Percentiles rank a stretch among this genome's conserved stretches.
Evolutionary conservation across 208 protist species (phyloP).

Genomic region (Vickermania ingenoplastis): DNA sequence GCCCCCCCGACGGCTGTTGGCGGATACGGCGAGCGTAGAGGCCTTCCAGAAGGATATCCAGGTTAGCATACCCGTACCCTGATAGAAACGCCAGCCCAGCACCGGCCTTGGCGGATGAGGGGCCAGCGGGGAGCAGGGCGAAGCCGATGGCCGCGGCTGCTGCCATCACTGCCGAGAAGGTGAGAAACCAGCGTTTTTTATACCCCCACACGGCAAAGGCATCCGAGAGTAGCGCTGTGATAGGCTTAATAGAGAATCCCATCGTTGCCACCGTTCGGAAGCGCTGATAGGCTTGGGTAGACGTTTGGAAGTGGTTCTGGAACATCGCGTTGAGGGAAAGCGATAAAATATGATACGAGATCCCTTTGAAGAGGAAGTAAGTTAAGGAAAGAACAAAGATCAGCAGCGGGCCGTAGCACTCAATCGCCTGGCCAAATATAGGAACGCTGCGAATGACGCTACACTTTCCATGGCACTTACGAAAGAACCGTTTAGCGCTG

Average conservation of each 20-base stretch:
- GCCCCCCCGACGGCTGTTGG: constrained; percentile 7
- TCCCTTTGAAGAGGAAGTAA: not conserved
- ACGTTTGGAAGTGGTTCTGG: not conserved
- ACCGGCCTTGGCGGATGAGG: constrained; percentile 8
- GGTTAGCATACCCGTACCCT: constrained; percentile 19
- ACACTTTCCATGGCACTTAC: too few relatives aligned
- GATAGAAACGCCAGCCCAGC: constrained; percentile 18
- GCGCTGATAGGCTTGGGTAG: not conserved
- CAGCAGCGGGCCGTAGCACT: not conserved
- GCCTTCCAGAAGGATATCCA: constrained; percentile 28
- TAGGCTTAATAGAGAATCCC: constrained; percentile 29
- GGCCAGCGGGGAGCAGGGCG: constrained; percentile 10
- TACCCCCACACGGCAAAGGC: constrained; percentile 18
- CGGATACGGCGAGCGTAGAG: constrained; percentile 24
- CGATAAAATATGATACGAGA: not conserved
- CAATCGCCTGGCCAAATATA: not conserved
- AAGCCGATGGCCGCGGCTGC: constrained; percentile 14
- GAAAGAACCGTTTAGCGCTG: too few relatives aligned
- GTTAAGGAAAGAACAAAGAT: not conserved
- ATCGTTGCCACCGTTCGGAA: constrained; percentile 5
- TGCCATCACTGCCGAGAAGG: constrained; percentile 14
- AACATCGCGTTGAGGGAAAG: not conserved
- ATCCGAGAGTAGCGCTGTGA: constrained; percentile 21
- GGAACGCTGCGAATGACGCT: too few relatives aligned
- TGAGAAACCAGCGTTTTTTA: constrained; percentile 27